These are phyloP conservation scores for Cryphonectria japonica DNA, from an alignment of 2,329 filamentous ascomycete species.

Conservation along the genomic window DNA sequence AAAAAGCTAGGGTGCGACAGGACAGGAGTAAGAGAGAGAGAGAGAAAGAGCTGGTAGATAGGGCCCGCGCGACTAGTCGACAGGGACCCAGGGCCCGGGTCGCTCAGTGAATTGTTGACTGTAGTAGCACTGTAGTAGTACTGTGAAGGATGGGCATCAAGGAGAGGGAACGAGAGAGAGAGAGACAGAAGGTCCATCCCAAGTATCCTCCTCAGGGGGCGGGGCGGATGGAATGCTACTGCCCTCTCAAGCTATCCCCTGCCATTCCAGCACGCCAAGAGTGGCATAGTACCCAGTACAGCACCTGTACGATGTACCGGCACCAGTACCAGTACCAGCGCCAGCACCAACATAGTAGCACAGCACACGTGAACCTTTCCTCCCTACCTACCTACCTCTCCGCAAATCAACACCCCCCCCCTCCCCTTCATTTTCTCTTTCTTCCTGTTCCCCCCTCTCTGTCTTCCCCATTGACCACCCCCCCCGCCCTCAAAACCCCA, in stretches of 20 bases:
- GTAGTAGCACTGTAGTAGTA: background rate
- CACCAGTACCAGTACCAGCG: background rate
- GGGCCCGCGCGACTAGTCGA: background rate
- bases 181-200: background rate
- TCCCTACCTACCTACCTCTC: background rate
- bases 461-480: background rate
- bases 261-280: background rate
- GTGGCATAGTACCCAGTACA: background rate
- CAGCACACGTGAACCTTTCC: background rate
- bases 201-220: slow-evolving; percentile 9
- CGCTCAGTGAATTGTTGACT: background rate
- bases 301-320: no score
- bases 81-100: slow-evolving; percentile 1
- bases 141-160: slow-evolving; percentile 7
- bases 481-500: background rate
- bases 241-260: background rate
- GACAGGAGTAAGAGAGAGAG: no score
- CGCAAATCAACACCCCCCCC: no score
- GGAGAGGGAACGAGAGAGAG: no score
- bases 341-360: background rate
- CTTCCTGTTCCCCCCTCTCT: background rate
- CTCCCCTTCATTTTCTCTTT: background rate
- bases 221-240: background rate
- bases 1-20: background rate
- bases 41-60: background rate